Base-by-base conservation (phyloP, 345 rosid species). In the Durio zibethinus region DNA sequence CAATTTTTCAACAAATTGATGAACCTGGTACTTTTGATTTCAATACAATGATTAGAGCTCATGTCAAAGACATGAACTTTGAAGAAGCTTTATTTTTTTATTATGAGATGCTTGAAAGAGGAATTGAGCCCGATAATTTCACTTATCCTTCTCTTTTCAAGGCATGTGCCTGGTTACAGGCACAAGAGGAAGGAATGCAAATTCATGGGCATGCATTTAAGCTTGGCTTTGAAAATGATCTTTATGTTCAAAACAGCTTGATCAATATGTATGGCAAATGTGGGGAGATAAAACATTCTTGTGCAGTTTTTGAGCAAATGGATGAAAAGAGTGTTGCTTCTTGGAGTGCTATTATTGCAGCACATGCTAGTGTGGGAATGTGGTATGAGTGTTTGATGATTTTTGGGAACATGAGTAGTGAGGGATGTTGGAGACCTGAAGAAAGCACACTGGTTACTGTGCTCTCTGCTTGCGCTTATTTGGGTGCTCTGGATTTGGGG, bases 261-360 rank as follows among this genome's bases (percentile, higher is more conserved):
- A 83, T 89, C 79, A 89, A 92, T 6, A 94, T 91, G 78, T 89
- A 88, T 81, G 90, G 87, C 82, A 92, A 81, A 81, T 74, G 81
- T 63, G 91, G 91, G 72, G 82, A 83, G 56, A 87, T 92, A 5
- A 8, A 64, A 74, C 87, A 86, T 67, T 90, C 97, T 33, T 78
- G 79, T 74, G 65, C 63, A 36, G 82, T 86, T 66, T 93, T 92
- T 83, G 69, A 87, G 74, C 79, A 72, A 63, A 83, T 86, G 14
- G 84, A 84, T 21, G 79, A 70, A 16, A 84, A 81, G 61, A 85
- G 87, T 86, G 82, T 85, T 78, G 93, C 88, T 76, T 84, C 84
- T 74, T 92, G 97, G 97, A 93, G 92, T 78, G 81, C 89, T 5
- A 66, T 92, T 80, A 89, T 93, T 61, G 77, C 92, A 63, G 97